A percentile compares a stretch with the other conserved stretches of the same genome.
phyloP scores from a whole-genome alignment of 2,329 filamentous ascomycete genomes.

The Sclerotinia sclerotiorum region DNA sequence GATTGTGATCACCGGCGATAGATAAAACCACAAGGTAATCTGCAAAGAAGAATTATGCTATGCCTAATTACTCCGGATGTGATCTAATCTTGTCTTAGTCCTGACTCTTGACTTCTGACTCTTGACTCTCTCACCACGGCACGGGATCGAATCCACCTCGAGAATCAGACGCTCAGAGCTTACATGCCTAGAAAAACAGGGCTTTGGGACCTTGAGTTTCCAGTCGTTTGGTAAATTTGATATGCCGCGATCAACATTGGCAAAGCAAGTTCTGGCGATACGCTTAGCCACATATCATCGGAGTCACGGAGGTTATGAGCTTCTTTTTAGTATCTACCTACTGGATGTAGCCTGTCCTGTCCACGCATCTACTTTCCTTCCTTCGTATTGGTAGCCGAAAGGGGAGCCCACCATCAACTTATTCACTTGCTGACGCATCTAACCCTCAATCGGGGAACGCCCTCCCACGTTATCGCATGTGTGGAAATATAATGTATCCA shows the following conservation, averaged over 20 bases:
- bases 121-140: background rate
- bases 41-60: background rate
- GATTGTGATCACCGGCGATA: constrained; percentile 8
- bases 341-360: no score
- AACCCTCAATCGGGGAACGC: background rate
- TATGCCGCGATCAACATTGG: background rate
- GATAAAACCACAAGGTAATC: background rate
- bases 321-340: no score
- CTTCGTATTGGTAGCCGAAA: background rate
- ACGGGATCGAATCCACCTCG: background rate
- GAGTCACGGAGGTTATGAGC: background rate
- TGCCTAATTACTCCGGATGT: background rate
- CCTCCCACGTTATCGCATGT: background rate
- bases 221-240: constrained; percentile 21
- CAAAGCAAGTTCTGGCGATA: background rate
- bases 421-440: background rate
- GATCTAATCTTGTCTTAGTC: background rate
- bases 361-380: background rate
- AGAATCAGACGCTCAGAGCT: background rate
- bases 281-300: background rate
- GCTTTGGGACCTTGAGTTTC: background rate
- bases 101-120: no score
- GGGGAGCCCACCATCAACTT: no score
- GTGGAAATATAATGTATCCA: background rate
- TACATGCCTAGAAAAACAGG: background rate